Evolutionary conservation across 164 flowering plant species (phyloP), one percentile per base, ranked within the genome.

Genomic region (Magnolia kwangsiensis): DNA sequence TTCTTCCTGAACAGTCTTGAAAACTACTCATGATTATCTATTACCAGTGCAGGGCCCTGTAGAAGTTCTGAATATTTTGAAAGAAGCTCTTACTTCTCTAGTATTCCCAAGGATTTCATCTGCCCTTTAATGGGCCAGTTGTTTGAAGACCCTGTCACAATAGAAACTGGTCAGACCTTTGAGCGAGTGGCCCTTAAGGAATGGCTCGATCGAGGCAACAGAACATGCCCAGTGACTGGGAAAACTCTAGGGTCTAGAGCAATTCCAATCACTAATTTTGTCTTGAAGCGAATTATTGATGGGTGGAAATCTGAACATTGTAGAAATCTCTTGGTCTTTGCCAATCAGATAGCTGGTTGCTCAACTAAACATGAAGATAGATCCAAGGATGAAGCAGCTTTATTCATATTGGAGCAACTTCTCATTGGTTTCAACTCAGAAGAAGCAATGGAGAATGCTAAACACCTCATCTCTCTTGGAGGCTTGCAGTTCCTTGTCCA

Each of bases 91-190:
- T 80, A 75, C 72, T 81, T 81, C 82, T 74, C 84, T 19, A 85
- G 81, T 78, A 83, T 84, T 50, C 90, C 91, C 3, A 78, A 81
- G 71, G 90, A 89, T 29, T 91, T 89, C 73, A 76, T 84, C 37
- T 92, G 97, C 78, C 95, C 97, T 72, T 67, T 92, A 50, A 90
- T 88, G 50, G 89, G 89, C 63, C 81, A 81, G 81, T 69, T 91
- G 78, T 87, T 89, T 82, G 89, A 88, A 79, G 90, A 91, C 45
- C 97, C 95, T 7, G 92, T 91, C 75, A 92, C 95, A 21, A 75
- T 92, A 9, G 95, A 90, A 78, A 90, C 92, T 70, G 95, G 97
- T 74, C 88, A 90, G 81, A 89, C 91, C 19, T 90, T 88, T 82
- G 97, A 92, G 77, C 78, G 87, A 50, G 74, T 6, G 29, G 93